These are phyloP conservation scores for Aspergillus tanneri DNA, from an alignment of 2,329 filamentous ascomycete species.

Conservation along the genomic window DNA sequence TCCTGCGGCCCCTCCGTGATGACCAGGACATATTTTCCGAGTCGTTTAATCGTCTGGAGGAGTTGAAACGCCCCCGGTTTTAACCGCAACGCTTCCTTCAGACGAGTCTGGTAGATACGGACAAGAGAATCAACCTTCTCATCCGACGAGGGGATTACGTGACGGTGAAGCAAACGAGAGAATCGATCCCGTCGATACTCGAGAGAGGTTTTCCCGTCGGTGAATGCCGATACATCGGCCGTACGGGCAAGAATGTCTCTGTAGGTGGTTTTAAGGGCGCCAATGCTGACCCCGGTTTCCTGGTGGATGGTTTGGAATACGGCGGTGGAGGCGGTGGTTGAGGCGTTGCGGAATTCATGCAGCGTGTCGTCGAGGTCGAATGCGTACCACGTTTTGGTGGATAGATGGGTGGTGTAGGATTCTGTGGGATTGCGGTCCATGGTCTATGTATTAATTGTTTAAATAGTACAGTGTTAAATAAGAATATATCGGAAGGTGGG, in stretches of 20 bases:
- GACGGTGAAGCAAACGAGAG: conserved; percentile 28
- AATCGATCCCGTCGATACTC: conserved; percentile 48
- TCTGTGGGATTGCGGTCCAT: no score
- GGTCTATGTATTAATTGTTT: no score
- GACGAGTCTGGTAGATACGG: conserved; percentile 12
- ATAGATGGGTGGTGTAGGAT: no score
- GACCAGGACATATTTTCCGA: conserved; percentile 44
- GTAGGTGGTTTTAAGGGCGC: conserved; percentile 29
- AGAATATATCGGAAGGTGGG: no score
- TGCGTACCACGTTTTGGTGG: no score
- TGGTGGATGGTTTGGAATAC: conserved; percentile 35
- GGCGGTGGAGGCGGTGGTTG: conserved; percentile 33
- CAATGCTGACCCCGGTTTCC: conserved; percentile 5
- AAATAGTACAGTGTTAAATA: no score
- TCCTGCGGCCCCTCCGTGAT: conserved; percentile 52
- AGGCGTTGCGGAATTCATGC: conserved; percentile 48
- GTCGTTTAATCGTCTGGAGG: conserved; percentile 33
- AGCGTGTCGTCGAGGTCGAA: conserved; percentile 54
- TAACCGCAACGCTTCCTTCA: conserved; percentile 26
- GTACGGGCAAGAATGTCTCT: conserved; percentile 32
- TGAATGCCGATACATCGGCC: conserved; percentile 45
- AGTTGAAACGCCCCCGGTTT: conserved; percentile 42
- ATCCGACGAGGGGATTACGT: background rate
- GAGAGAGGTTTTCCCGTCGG: conserved; percentile 46
- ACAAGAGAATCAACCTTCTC: conserved; percentile 17